These are phyloP conservation scores for Mycena metata DNA, from an alignment of 768 basidiomycete species.

Conservation along the genomic window DNA sequence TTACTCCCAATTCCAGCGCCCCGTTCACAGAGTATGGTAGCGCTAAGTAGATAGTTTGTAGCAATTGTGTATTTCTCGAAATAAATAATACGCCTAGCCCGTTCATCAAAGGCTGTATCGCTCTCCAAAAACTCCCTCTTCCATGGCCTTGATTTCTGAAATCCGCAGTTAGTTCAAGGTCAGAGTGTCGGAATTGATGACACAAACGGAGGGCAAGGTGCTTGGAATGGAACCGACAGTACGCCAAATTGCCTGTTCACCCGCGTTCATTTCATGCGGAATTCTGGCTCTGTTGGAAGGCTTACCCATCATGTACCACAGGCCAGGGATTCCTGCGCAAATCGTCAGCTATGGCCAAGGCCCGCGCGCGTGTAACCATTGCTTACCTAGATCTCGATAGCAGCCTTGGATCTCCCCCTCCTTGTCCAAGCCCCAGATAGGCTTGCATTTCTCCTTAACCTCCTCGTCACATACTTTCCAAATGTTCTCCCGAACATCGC, in stretches of 20 bases:
- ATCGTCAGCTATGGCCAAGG: neutral
- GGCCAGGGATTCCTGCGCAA: constrained; percentile 49
- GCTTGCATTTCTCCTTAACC: constrained; percentile 59
- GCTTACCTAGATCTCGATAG: constrained; percentile 67
- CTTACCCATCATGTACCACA: constrained; percentile 74
- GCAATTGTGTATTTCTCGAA: no score
- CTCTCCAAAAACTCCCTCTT: constrained; percentile 58
- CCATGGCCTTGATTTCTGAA: constrained; percentile 72
- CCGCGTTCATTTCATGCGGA: neutral
- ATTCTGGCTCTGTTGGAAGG: neutral
- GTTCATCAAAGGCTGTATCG: constrained; percentile 35
- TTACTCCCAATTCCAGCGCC: constrained; percentile 30
- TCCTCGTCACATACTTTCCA: constrained; percentile 61
- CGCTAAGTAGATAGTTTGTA: constrained; percentile 21
- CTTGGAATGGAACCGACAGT: constrained; percentile 73
- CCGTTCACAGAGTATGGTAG: constrained; percentile 26
- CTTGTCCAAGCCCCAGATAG: constrained; percentile 74
- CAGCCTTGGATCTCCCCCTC: constrained; percentile 72
- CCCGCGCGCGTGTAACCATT: neutral
- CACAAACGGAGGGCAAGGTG: constrained; percentile 73
- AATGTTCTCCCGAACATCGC: constrained; percentile 57
- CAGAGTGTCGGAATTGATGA: neutral
- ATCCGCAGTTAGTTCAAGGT: constrained; percentile 7
- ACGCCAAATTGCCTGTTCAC: constrained; percentile 63
- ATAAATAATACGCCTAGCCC: neutral